phyloP scores from a whole-genome alignment of 148 eudicot genomes.

The Persicaria tinctoria region DNA sequence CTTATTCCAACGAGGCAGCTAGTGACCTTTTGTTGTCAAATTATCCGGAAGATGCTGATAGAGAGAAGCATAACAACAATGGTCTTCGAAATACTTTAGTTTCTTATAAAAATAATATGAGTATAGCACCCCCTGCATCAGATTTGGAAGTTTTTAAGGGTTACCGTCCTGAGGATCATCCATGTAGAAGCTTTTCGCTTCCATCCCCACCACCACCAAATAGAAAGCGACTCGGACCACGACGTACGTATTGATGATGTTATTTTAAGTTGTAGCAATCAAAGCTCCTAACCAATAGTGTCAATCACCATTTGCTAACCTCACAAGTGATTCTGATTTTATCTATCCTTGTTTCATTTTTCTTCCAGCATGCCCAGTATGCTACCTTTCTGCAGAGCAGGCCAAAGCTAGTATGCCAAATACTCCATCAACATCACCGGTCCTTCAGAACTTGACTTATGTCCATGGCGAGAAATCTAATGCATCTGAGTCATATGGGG shows the following conservation, averaged over 20 bases:
- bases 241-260: slow-evolving; percentile 50
- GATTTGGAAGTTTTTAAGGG: slow-evolving; percentile 9
- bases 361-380: slow-evolving; percentile 80
- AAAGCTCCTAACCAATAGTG: neutral
- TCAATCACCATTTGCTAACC: neutral
- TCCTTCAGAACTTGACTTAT: slow-evolving; percentile 65
- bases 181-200: slow-evolving; percentile 43
- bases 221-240: slow-evolving; percentile 66
- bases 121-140: slow-evolving; percentile 16
- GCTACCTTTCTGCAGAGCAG: slow-evolving; percentile 76
- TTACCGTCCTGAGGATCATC: slow-evolving; percentile 21
- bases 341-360: slow-evolving; percentile 15
- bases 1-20: slow-evolving; percentile 13
- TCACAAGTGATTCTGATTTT: slow-evolving; percentile 1
- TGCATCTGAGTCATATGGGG: slow-evolving; percentile 61
- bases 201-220: slow-evolving; percentile 77
- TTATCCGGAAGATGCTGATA: slow-evolving; percentile 13
- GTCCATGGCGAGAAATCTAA: slow-evolving; percentile 47
- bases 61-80: neutral
- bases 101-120: slow-evolving; percentile 20
- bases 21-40: slow-evolving; percentile 2
- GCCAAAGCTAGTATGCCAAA: slow-evolving; percentile 76
- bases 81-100: slow-evolving; percentile 14
- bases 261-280: neutral
- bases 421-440: slow-evolving; percentile 63